Evolutionary conservation across 192 early-diverging fungal genomes (phyloP).

Genomic region (Backusella tarrabulga): DNA sequence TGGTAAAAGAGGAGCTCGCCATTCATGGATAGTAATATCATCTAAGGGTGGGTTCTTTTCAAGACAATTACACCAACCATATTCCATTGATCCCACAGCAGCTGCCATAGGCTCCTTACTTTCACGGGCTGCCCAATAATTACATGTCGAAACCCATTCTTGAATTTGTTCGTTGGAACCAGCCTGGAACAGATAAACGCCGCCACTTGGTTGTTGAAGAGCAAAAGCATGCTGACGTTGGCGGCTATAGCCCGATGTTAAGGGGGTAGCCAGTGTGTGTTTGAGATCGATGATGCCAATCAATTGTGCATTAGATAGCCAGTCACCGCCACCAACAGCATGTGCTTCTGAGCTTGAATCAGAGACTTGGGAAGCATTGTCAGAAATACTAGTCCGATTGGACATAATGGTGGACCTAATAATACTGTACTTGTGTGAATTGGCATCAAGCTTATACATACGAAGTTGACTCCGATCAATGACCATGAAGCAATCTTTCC

Average conservation of each 20-base stretch:
- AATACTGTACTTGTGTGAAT: background rate
- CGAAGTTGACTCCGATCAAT: constrained; percentile 71
- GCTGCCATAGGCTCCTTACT: constrained; percentile 89
- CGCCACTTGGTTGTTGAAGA: constrained; percentile 74
- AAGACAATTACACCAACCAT: constrained; percentile 79
- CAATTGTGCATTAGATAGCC: constrained; percentile 35
- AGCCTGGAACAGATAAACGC: constrained; percentile 86
- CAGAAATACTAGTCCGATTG: constrained; percentile 13
- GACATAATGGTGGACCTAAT: constrained; percentile 11
- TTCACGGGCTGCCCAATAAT: constrained; percentile 93
- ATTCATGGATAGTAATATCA: constrained; percentile 41
- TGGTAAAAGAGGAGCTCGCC: constrained; percentile 48
- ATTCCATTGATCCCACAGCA: constrained; percentile 87
- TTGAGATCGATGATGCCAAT: constrained; percentile 61
- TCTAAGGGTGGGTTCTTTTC: background rate
- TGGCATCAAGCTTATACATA: constrained; percentile 55
- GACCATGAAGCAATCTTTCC: constrained; percentile 82
- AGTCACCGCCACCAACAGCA: constrained; percentile 12
- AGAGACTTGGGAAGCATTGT: background rate
- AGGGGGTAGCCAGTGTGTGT: constrained; percentile 81
- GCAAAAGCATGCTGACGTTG: constrained; percentile 83
- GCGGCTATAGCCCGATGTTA: constrained; percentile 82
- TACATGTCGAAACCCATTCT: constrained; percentile 89
- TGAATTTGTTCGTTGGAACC: constrained; percentile 63
- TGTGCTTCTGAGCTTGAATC: background rate